Base-by-base conservation (phyloP, 805 yeast genomes). In the Lachancea kluyveri region DNA sequence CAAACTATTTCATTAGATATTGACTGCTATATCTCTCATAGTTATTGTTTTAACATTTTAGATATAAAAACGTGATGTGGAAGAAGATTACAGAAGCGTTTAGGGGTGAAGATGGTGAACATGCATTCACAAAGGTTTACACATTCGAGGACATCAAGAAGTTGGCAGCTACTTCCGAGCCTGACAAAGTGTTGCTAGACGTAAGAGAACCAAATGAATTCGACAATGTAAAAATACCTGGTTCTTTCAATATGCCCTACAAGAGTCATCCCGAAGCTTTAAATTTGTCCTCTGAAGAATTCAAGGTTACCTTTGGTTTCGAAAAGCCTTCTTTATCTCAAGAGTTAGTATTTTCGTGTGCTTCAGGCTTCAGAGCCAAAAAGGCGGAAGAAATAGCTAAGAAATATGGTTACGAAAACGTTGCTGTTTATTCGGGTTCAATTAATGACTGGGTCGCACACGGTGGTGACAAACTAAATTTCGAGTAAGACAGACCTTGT, bases 371-470 rank as follows among this genome's bases (percentile, higher is more conserved):
- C 35, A 74, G 96, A 60, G 77, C 86, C 18, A 67, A 81, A 21
- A 81, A 81, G 40, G 82, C 94, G 18, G 92, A 82, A 57, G 83
- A 79, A 47, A 70, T 83, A 50, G 95, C 95, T n/a, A 67, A 72
- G 33, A 74, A 88, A 15, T 77, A 74, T 55, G 95, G 95, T 10
- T 87, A 85, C 62, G 57, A 64, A 24, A 67, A 79, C 46, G 74
- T 94, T 50, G 76, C 83, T 35, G 78, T 86, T 60, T 86, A 86
- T 60, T 58, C 69, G 22, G 95, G 95, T 4, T 80, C 94, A 8
- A 82, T 74, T 64, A 78, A 74, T 46, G 95, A 86, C 57, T 86
- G 96, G 96, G 58, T 65, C n/a, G n/a, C n/a, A n/a, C n/a, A n/a
- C n/a, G n/a, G n/a, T n/a, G n/a, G n/a, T n/a, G n/a, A n/a, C n/a